Evolutionary conservation across 2,329 filamentous ascomycete genomes (phyloP), one percentile per base, ranked within the genome.

Genomic region (Epichloe uncinata): DNA sequence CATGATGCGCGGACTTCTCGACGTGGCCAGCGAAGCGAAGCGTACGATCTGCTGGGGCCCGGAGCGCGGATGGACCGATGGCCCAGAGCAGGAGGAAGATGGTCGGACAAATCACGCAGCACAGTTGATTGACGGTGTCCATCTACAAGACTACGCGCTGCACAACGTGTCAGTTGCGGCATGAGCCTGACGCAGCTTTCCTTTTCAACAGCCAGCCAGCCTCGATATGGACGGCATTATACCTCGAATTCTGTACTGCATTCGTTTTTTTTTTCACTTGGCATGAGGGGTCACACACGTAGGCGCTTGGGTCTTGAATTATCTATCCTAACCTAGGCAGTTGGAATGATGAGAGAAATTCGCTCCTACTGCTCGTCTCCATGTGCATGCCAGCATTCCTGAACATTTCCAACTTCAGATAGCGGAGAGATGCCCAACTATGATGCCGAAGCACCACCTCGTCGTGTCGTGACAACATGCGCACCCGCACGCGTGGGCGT

Each of bases 31-130:
- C 9, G 63, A 70, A 7, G 69, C 72, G 16, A 66, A 73, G 22
- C 74, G 76, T 54, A 65, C 64, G 40, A 71, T 88, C n/a, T 67
- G 68, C 16, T 90, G 83, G 82, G 85, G 85, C 0, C 77, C 80
- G 0, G 72, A 81, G 57, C 70, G 81, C 52, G 80, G 80, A 3
- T 87, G 84, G 84, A 77, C 72, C 0, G 73, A 80, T 47, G 71
- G 68, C 0, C 69, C 75, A 15, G 70, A 72, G 7, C 57, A 62
- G 5, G 34, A 49, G n/a, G 40, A 49, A 12, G 33, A 34, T 18
- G 16, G 35, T 18, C 18, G 12, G 13, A 5, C 47, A 15, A 48
- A 51, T 12, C 16, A 37, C 11, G 44, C 53, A 4, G 49, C 50
- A 11, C 22, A 47, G 6, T 45, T 53, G 16, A 35, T 46, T 5